These are phyloP conservation scores for Dissophora globulifera DNA, from an alignment of 192 early-diverging fungal species.

Conservation along the genomic window DNA sequence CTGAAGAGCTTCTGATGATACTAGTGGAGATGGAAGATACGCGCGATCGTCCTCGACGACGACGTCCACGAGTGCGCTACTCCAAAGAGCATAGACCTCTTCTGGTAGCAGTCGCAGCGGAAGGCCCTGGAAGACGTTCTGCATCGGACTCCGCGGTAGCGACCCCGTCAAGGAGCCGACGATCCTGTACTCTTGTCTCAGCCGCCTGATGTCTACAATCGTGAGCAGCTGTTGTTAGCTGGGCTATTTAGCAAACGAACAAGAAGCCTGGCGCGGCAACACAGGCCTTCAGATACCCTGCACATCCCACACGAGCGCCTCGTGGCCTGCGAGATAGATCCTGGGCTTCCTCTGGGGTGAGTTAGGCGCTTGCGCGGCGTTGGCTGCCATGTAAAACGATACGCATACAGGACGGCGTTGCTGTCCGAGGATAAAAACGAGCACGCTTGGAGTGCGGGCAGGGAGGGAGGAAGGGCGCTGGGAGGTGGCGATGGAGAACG, in stretches of 20 bases:
- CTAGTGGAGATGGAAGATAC: constrained; percentile 5
- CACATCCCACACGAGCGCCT: constrained; percentile 42
- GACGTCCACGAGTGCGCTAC: constrained; percentile 47
- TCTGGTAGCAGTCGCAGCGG: constrained; percentile 80
- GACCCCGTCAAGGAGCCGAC: constrained; percentile 76
- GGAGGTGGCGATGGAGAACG: not conserved
- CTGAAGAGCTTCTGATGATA: too few species aligned
- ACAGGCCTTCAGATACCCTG: constrained; percentile 32
- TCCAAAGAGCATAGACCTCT: constrained; percentile 69
- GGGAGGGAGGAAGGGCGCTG: not conserved
- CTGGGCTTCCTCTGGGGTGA: too few species aligned
- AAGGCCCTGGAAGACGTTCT: constrained; percentile 81
- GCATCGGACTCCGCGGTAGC: constrained; percentile 73
- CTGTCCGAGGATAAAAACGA: too few species aligned
- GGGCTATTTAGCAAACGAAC: too few species aligned
- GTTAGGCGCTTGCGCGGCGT: too few species aligned
- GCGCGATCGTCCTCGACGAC: constrained; percentile 15
- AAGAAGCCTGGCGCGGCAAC: too few species aligned
- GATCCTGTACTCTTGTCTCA: constrained; percentile 68
- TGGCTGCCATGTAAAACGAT: too few species aligned
- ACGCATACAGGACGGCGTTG: too few species aligned
- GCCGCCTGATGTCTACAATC: constrained; percentile 56
- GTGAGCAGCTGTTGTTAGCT: too few species aligned
- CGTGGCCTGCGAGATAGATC: constrained; percentile 11
- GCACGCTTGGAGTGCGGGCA: too few species aligned